Evolutionary conservation across 1,284 basidiomycete species (phyloP).

Genomic region (Ustilago loliicola): DNA sequence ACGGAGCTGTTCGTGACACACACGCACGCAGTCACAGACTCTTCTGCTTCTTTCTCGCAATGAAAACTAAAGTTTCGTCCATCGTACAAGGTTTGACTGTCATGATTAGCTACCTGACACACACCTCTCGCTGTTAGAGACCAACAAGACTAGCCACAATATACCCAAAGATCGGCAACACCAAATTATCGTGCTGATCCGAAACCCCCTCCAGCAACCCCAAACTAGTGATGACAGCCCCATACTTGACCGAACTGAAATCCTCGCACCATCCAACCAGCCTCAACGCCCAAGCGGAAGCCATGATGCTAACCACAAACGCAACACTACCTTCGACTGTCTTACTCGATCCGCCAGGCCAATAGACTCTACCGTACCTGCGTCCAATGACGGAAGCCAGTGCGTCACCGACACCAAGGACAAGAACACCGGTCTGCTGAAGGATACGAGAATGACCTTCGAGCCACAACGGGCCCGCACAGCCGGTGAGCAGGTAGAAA

Average conservation of each 20-base stretch:
- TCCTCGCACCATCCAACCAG: constrained; percentile 74
- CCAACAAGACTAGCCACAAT: constrained; percentile 54
- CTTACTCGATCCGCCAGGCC: constrained; percentile 84
- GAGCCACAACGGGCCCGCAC: constrained; percentile 92
- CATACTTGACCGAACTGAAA: constrained; percentile 51
- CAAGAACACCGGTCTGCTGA: constrained; percentile 89
- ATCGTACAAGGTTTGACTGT: background rate
- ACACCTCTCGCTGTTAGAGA: constrained; percentile 22
- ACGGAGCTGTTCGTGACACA: background rate
- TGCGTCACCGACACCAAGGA: constrained; percentile 93
- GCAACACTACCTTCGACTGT: constrained; percentile 91
- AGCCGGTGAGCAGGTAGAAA: constrained; percentile 95
- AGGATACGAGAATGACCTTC: constrained; percentile 74
- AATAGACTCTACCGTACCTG: constrained; percentile 81
- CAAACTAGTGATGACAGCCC: constrained; percentile 39
- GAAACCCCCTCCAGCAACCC: constrained; percentile 66
- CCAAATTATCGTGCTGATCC: constrained; percentile 69
- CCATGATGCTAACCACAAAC: constrained; percentile 81
- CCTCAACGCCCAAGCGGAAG: constrained; percentile 80
- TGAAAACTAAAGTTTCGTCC: background rate
- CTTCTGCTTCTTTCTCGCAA: background rate
- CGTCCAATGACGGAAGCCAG: constrained; percentile 92
- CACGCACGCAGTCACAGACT: constrained; percentile 1
- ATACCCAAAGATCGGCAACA: constrained; percentile 65
- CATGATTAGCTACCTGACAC: constrained; percentile 11